Base-by-base conservation (phyloP, 805 yeast species). In the Saturnispora ahearnii region DNA sequence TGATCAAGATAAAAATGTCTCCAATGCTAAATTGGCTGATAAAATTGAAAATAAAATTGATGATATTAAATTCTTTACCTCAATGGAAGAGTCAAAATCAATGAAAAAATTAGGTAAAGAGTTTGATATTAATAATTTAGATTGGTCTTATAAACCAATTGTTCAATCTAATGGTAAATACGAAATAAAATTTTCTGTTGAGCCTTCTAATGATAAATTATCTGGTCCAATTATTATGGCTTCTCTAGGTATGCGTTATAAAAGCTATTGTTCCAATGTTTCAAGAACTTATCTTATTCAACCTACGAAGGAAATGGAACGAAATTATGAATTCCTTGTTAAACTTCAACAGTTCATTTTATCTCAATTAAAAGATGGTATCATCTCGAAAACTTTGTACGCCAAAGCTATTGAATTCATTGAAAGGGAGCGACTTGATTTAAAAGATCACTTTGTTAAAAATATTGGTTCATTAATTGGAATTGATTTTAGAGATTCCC, bases 141-240 rank as follows among this genome's bases (percentile, higher is more conserved):
- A 91, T 64, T 91, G 97, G 96, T 86, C 95, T 56, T 88, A 87
- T 65, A 80, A 89, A 49, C 97, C 98, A 29, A 86, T 89, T 47
- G 76, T 89, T 48, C 95, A 88, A 69, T 84, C 95, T 57, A 95
- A 95, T 49, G 88, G 87, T 33, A 79, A 81, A 49, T 90, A 81
- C 61, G 96, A 89, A 65, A 72, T 90, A 61, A 82, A 77, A 59
- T 90, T 95, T 41, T 81, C 91, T 51, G 96, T 95, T 1, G 78
- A 81, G 51, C 83, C 96, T 1, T 78, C 79, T 47, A 76, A 79
- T 52, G 77, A 78, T 42, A 78, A 76, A 56, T 70, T 84, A 46
- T 84, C 87, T 8, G 77, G 78, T 13, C 91, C 96, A 24, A 88
- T 86, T 33, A 89, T 91, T 46, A 67, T 89, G 55, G 78, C 95